Evolutionary conservation across 768 basidiomycete species (phyloP).

Genomic region (Suillus paluster): DNA sequence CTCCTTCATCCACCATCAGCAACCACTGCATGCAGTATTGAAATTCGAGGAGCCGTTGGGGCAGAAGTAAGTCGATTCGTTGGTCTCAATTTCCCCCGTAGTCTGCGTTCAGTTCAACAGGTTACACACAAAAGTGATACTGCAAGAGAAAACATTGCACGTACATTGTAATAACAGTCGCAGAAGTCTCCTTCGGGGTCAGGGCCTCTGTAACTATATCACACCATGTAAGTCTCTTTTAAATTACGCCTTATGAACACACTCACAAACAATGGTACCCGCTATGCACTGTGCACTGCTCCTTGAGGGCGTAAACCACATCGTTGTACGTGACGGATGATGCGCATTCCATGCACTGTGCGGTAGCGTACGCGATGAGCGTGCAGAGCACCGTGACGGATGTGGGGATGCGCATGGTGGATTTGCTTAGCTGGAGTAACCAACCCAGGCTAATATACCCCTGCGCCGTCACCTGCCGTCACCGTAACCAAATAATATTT

Average conservation of each 20-base stretch:
- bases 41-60: background rate
- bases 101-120: constrained; percentile 1
- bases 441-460: background rate
- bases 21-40: background rate
- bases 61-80: constrained; percentile 2
- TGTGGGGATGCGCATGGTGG: constrained; percentile 3
- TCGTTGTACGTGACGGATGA: background rate
- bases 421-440: background rate
- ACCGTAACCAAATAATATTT: background rate
- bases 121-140: background rate
- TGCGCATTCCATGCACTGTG: constrained; percentile 5
- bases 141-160: background rate
- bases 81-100: background rate
- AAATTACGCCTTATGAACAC: background rate
- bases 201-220: background rate
- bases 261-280: constrained; percentile 8
- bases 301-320: background rate
- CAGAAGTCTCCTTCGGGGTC: background rate
- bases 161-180: constrained; percentile 3
- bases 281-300: background rate
- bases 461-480: background rate
- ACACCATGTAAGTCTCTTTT: background rate
- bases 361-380: background rate
- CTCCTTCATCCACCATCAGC: background rate
- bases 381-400: constrained; percentile 2